These are phyloP conservation scores for Coprinopsis strossmayeri DNA, from an alignment of 768 basidiomycete genomes.

Conservation along the genomic window DNA sequence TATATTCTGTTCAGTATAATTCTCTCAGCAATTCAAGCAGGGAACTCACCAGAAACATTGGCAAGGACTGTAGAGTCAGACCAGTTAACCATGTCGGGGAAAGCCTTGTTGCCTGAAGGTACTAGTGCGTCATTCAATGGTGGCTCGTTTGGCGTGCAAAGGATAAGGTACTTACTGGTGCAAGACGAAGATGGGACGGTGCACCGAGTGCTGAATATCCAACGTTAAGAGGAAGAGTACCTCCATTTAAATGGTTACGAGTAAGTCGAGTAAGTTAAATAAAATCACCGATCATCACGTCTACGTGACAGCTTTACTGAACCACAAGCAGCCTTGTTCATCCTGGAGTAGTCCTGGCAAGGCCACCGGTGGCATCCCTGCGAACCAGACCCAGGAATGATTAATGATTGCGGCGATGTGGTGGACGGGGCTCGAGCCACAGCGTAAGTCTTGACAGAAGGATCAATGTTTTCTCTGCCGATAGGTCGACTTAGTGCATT, in stretches of 20 bases:
- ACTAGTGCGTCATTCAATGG: too few relatives aligned
- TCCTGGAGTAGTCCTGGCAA: too few relatives aligned
- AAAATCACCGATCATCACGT: not conserved
- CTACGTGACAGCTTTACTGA: not conserved
- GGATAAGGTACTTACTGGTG: not conserved
- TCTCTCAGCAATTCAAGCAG: not conserved
- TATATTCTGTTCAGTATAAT: not conserved
- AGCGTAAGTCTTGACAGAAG: not conserved
- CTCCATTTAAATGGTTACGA: too few relatives aligned
- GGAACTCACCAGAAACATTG: slow-evolving; percentile 31
- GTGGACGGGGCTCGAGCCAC: not conserved
- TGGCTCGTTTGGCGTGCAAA: not conserved
- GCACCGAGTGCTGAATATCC: too few relatives aligned
- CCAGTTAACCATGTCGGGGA: slow-evolving; percentile 43
- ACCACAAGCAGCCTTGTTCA: not conserved
- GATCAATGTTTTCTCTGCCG: not conserved
- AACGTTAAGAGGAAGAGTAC: too few relatives aligned
- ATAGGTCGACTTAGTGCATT: too few relatives aligned
- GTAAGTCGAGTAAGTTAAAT: not conserved
- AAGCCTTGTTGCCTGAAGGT: not conserved
- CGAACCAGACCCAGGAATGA: not conserved
- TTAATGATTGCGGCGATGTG: not conserved
- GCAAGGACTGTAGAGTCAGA: slow-evolving; percentile 34
- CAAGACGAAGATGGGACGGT: not conserved
- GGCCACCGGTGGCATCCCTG: not conserved